Evolutionary conservation across 768 basidiomycete species (phyloP), one percentile per base, ranked within the genome.

Genomic region (Coprinellus aureogranulatus): DNA sequence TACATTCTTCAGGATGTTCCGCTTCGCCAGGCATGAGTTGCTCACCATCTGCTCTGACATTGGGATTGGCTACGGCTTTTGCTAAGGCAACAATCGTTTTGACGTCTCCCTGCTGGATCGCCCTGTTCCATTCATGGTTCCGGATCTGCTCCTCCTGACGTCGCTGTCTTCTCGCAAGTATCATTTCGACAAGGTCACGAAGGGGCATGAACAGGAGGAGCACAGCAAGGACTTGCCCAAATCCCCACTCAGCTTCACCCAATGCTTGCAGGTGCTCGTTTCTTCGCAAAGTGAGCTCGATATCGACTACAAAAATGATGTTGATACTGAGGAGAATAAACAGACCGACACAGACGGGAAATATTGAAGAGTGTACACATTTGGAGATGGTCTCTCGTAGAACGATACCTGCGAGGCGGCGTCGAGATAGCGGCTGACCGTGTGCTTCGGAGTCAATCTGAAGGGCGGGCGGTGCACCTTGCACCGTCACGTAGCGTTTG

Each of bases 231-330:
- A 18, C 20, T n/a, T 44, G 41, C 6, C 57, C 57, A 44, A 58
- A 58, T 1, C 50, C 52, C 49, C 46, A 58, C 37, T 58, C 25
- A 9, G 41, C 28, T 41, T 58, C 57, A 5, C 30, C 57, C 10
- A n/a, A 10, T 4, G 18, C 37, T 25, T 54, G 53, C 4, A 55
- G 49, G 4, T 16, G 16, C 18, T 14, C 37, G 27, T 48, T 59
- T 18, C 46, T 16, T 28, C 22, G 23, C 2, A 54, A n/a, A 27
- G 54, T 59, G 10, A 49, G 37, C 30, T 59, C 58, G 4, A 54
- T 59, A 31, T 59, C 54, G 16, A 50, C 18, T 9, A 45, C 26
- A 26, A 59, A 48, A 26, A 51, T 40, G 22, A 55, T 28, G 23
- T 59, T 55, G 54, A 55, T 39, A 5, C 27, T 53, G 22, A 55